Percentiles rank a stretch among this genome's conserved stretches.
Conservation (phyloP, 2,329 filamentous ascomycete species). For the Alternaria tenuissima region DNA sequence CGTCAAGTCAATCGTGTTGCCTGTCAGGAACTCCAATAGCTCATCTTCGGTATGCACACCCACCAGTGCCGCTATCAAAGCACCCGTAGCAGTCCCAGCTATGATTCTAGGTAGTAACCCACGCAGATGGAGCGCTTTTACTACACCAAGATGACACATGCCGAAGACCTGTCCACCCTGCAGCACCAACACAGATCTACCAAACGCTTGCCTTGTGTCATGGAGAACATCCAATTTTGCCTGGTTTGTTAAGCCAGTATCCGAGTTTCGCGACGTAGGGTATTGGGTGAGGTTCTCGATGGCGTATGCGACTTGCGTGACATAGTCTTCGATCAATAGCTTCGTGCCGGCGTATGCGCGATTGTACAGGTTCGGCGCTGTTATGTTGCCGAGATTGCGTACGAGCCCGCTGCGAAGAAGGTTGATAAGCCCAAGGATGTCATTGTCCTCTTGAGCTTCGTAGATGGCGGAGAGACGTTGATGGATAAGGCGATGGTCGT, state of each 20-base stretch:
- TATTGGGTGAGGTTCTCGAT: slow-evolving; percentile 78
- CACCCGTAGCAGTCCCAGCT: slow-evolving; percentile 88
- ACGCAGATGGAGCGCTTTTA: slow-evolving; percentile 83
- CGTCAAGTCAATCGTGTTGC: slow-evolving; percentile 81
- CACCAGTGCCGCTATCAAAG: slow-evolving; percentile 86
- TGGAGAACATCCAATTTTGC: slow-evolving; percentile 86
- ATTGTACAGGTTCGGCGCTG: slow-evolving; percentile 81
- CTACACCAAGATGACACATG: slow-evolving; percentile 86
- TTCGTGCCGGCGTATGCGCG: slow-evolving; percentile 89
- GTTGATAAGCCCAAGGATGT: slow-evolving; percentile 78
- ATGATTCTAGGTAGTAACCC: slow-evolving; percentile 88
- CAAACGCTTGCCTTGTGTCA: slow-evolving; percentile 87
- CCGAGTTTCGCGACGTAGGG: slow-evolving; percentile 62
- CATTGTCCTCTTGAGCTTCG: slow-evolving; percentile 72
- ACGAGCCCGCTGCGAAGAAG: slow-evolving; percentile 78
- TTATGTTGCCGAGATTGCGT: slow-evolving; percentile 91
- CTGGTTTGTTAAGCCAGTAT: slow-evolving; percentile 70
- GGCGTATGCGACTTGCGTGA: slow-evolving; percentile 81
- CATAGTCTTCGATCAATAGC: slow-evolving; percentile 88
- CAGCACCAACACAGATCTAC: slow-evolving; percentile 82
- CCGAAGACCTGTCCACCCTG: slow-evolving; percentile 94
- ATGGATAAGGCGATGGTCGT: slow-evolving; percentile 86
- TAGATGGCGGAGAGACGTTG: slow-evolving; percentile 76
- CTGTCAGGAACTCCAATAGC: slow-evolving; percentile 76
- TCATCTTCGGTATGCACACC: slow-evolving; percentile 88